Evolutionary conservation across 768 basidiomycete genomes (phyloP).

Genomic region (Kondoa subrosea): DNA sequence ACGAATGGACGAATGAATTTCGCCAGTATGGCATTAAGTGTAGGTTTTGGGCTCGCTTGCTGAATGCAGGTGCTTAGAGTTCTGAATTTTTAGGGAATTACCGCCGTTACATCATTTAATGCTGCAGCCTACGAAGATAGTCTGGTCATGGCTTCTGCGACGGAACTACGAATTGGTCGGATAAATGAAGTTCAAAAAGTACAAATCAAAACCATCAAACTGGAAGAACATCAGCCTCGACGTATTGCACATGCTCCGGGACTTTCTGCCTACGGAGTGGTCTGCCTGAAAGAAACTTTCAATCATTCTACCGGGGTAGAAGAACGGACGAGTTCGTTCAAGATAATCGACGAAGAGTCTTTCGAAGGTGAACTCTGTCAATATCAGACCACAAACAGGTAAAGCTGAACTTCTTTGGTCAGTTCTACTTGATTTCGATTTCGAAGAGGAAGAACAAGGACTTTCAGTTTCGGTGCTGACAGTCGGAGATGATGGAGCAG

Average conservation of each 20-base stretch:
- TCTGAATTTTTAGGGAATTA: constrained; percentile 37
- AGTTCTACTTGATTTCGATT: background rate
- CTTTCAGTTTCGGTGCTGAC: constrained; percentile 10
- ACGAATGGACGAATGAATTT: constrained; percentile 46
- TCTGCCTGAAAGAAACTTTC: constrained; percentile 44
- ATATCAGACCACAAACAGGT: background rate
- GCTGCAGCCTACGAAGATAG: constrained; percentile 40
- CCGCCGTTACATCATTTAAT: constrained; percentile 41
- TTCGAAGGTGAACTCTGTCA: constrained; percentile 42
- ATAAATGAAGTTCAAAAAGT: constrained; percentile 56
- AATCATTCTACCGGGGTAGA: constrained; percentile 42
- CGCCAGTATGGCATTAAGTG: constrained; percentile 59
- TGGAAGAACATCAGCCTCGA: constrained; percentile 57
- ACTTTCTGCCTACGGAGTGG: constrained; percentile 49
- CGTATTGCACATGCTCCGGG: constrained; percentile 46
- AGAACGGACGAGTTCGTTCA: constrained; percentile 42
- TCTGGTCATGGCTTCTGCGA: constrained; percentile 44
- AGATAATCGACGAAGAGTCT: constrained; percentile 47
- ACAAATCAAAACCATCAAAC: constrained; percentile 55
- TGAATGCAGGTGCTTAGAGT: background rate
- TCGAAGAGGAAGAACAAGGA: background rate
- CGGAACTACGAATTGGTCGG: constrained; percentile 47
- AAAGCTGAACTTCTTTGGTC: background rate
- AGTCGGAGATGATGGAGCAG: background rate
- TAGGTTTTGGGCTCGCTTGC: constrained; percentile 22